Evolutionary conservation across 208 protist species (phyloP), one percentile per base, ranked within the genome.

Genomic region (Acanthamoeba divionensis): DNA sequence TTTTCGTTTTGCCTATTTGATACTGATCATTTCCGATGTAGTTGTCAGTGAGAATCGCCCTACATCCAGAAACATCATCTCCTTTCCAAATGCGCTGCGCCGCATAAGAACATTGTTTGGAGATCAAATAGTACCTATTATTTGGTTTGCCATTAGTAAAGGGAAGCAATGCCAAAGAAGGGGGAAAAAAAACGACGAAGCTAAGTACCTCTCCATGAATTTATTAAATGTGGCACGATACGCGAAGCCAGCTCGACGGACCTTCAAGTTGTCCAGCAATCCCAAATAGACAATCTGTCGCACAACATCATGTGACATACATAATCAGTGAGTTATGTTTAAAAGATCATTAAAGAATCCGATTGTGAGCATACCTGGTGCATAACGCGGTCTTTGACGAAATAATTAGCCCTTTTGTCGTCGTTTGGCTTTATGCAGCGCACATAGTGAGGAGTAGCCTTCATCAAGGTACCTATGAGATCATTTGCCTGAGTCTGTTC

Each of bases 371-470:
- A 48, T 63, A 89, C 57, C 90, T 98, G 98, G 90, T 98, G 97
- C 55, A 96, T 63, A 55, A 98, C 96, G n/a, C 97, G 92, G n/a
- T 94, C 91, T 36, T 94, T 94, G 83, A 98, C 96, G 54, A 98
- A 96, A 63, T 95, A 93, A 90, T 96, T 90, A 9, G 91, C 89
- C 79, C 94, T 95, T 90, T 98, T 98, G 24, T 95, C 91, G 62
- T 98, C 97, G 90, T 99, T 99, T 47, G 93, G 92, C 75, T 95
- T 95, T 93, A 99, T 98, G 73, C 97, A 98, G 85, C 98, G 96
- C 66, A 99, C 95, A 91, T 98, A 98, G 90, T 98, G 97, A n/a
- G 97, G 97, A 13, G 94, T 96, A 91, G 97, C 98, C 57, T 95
- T 93, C 91, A 96, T 95, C 2, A 99, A 91, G 24, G 96, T 96